A percentile compares a stretch with the other conserved stretches of the same genome.
Evolutionary conservation across 2,329 filamentous ascomycete species (phyloP).

Genomic region (Pezicula neosporulosa): DNA sequence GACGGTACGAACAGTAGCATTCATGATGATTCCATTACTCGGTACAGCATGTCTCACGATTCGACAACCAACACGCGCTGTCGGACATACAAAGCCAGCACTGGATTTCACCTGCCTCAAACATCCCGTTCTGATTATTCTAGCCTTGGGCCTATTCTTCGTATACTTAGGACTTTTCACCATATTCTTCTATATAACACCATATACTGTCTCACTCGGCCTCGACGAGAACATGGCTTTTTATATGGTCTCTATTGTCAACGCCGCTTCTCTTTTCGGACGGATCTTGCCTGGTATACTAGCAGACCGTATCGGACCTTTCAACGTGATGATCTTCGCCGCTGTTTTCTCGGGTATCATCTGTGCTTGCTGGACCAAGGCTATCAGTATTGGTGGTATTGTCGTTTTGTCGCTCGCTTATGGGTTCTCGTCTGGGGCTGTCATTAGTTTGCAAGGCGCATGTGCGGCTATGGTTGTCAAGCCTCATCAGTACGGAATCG

Average conservation of each 20-base stretch:
- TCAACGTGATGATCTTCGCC: conserved; percentile 15
- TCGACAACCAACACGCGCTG: background rate
- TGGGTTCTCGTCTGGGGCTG: conserved; percentile 15
- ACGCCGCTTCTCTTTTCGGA: conserved; percentile 16
- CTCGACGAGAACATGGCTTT: conserved; percentile 11
- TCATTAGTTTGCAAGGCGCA: conserved; percentile 19
- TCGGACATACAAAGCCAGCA: conserved; percentile 4
- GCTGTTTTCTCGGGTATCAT: conserved; percentile 12
- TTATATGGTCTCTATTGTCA: conserved; percentile 18
- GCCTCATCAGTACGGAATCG: conserved; percentile 15
- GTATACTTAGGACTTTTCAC: conserved; percentile 15
- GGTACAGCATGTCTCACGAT: conserved; percentile 8
- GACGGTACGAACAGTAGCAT: conserved; percentile 16
- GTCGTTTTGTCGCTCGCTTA: conserved; percentile 15
- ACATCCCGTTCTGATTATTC: conserved; percentile 7
- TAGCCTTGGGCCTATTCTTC: conserved; percentile 11
- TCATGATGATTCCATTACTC: conserved; percentile 20
- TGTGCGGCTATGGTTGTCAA: conserved; percentile 15
- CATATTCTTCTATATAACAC: conserved; percentile 16
- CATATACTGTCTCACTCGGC: conserved; percentile 6
- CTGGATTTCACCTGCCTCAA: conserved; percentile 11
- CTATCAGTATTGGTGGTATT: conserved; percentile 9
- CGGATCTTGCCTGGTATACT: conserved; percentile 14
- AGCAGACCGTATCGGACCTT: conserved; percentile 14
- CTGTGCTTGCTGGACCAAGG: conserved; percentile 15